Base-by-base conservation (phyloP, 2,329 filamentous ascomycete species). In the Pseudophaeomoniella oleicola region DNA sequence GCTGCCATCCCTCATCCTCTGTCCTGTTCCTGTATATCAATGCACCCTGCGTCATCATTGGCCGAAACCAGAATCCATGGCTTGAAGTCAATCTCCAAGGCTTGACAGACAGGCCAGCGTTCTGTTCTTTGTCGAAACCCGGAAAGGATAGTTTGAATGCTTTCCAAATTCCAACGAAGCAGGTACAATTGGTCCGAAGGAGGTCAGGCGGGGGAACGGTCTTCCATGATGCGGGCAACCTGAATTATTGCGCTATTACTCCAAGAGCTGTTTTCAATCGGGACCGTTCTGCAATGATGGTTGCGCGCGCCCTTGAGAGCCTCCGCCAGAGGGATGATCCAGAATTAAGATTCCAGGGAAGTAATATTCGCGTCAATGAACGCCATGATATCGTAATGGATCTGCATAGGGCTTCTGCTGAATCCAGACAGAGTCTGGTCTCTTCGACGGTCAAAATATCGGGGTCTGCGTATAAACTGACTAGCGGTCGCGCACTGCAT, bases 1-100 rank as follows among this genome's bases (percentile, higher is more conserved):
- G 75, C 37, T 78, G 80, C 0, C 72, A 78, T 2, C 65, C 75
- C 4, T 72, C 81, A 41, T 85, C 85, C 10, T 79, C 72, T 11
- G 60, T 96, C 35, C 72, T 96, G 2, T 81, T 96, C 39, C 71
- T 94, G 35, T 98, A 96, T 62, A 72, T 76, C 49, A 96, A 98
- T 60, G 61, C 74, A 27, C 86, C 88, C 1, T 86, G 83, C 54
- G 71, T 98, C 41, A 78, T 98, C 53, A 79, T 98, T 46, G 90
- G 90, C 31, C 78, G 90, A 41, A 98, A 98, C 56, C 90, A 98
- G 63, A 98, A 98, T 56, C 90, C 90, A 37, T 98, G 88, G 90
- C 69, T 84, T 5, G 90, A 98, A 62, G 77, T 84, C 42, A 83
- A 93, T 53, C 68, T 94, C 5, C 61, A 61, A 29, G 64, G 74